Evolutionary conservation across 345 rosid species (phyloP), one percentile per base, ranked within the genome.

Genomic region (Linum lewisii): DNA sequence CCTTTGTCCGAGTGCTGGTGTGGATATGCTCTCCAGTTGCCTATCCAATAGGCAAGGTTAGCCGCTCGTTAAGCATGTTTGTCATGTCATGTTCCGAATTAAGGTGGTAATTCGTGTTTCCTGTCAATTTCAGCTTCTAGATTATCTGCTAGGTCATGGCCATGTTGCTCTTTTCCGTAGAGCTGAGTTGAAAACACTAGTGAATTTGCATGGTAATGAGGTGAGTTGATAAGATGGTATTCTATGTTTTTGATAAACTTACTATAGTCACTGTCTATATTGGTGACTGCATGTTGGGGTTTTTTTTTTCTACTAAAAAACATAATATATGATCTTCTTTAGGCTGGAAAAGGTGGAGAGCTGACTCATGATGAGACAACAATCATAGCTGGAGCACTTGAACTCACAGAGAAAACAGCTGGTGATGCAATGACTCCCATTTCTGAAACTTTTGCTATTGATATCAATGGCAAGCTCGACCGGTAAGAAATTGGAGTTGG

Each of bases 331-430:
- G 4, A 3, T 11, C 18, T 16, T 42, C 47, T 29, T 3, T 26
- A 57, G 60, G 60, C 60, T 0, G 60, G 60, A 32, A 57, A 57
- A 57, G 60, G 60, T 26, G 60, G 60, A n/a, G 60, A 57, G 34
- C 23, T 57, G 60, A 57, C 60, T 18, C 60, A 26, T 15, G 44
- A 57, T 34, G 60, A 57, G 45, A 57, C 60, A 18, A 57, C 44
- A 6, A 57, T 57, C 22, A 57, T 57, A 10, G 60, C 60, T 7
- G 60, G 60, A 57, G 60, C 60, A 7, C 60, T 57, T 21, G 60
- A 57, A 19, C 60, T 57, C 23, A 26, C 44, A 15, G 60, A 32
- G 6, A 57, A 57, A 34, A 57, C 60, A 26, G 60, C 60, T 2
- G n/a, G 44, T 25, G 60, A 57, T 57, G 60, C 60, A 3, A 57